A percentile compares a stretch with the other conserved stretches of the same genome.
These are phyloP conservation scores for Tylopilus vinaceipallidus DNA, from an alignment of 768 basidiomycete genomes.

Conservation along the genomic window DNA sequence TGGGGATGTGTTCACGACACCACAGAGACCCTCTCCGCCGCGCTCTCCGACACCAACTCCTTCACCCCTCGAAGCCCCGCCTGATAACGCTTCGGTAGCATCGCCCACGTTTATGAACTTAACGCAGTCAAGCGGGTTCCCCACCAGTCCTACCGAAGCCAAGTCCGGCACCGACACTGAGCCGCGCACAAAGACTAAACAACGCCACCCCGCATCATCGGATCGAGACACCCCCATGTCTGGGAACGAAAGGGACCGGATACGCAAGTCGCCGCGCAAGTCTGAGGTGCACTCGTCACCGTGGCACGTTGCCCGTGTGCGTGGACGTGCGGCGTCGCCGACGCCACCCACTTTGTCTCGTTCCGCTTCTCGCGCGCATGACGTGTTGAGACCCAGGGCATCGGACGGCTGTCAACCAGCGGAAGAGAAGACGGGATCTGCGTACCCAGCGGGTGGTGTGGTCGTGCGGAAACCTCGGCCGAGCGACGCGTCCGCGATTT, in stretches of 20 bases:
- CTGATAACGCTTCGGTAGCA: neutral
- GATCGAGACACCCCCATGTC: conserved; percentile 3
- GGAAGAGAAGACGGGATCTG: neutral
- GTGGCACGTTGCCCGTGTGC: conserved; percentile 4
- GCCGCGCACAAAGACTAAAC: neutral
- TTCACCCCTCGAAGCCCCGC: conserved; percentile 1
- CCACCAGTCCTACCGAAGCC: conserved; percentile 11
- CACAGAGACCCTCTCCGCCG: conserved; percentile 19
- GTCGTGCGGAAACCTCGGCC: conserved; percentile 1
- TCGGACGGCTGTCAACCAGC: neutral
- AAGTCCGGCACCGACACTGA: neutral
- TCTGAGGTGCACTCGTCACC: conserved; percentile 26
- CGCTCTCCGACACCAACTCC: conserved; percentile 22
- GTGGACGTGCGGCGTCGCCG: conserved; percentile 13
- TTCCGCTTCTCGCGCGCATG: neutral
- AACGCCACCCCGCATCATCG: neutral
- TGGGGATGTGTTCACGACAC: conserved; percentile 23
- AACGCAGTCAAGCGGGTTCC: conserved; percentile 1
- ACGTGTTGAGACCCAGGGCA: neutral
- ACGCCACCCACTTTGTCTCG: neutral
- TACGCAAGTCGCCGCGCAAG: conserved; percentile 27
- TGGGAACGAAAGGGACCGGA: conserved; percentile 1
- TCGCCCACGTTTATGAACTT: neutral
- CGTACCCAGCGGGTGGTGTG: neutral
- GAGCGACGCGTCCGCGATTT: conserved; percentile 20